Percentiles rank a stretch among this genome's conserved stretches.
Conservation (phyloP, 805 yeast genomes). For the Saccharomycopsis fodiens region DNA sequence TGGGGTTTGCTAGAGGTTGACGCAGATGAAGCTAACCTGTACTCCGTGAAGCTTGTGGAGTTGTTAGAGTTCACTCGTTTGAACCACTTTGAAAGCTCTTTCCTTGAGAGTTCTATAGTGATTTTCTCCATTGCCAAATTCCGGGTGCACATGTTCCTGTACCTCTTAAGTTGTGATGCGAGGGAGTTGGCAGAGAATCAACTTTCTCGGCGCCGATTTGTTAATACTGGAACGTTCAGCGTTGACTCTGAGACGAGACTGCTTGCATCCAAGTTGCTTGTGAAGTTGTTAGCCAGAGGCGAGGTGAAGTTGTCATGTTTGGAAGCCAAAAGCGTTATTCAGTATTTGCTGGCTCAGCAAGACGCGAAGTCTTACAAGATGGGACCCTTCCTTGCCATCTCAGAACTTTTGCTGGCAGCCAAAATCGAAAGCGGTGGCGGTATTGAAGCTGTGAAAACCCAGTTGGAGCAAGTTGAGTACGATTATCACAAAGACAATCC, state of each 20-base stretch:
- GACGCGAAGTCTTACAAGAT: conserved; percentile 12
- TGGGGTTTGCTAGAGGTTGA: conserved; percentile 25
- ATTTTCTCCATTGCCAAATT: conserved; percentile 6
- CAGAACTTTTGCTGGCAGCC: conserved; percentile 21
- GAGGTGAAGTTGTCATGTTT: background rate
- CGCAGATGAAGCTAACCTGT: conserved; percentile 26
- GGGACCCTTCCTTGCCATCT: conserved; percentile 22
- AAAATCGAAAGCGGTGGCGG: conserved; percentile 2
- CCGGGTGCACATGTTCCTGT: conserved; percentile 9
- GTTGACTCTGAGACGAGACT: conserved; percentile 37
- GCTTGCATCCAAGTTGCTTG: conserved; percentile 32
- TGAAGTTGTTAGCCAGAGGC: conserved; percentile 3
- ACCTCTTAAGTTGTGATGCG: conserved; percentile 8
- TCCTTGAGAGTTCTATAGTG: conserved; percentile 28
- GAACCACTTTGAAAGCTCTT: conserved; percentile 37
- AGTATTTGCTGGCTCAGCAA: background rate
- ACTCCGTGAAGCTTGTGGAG: conserved; percentile 49
- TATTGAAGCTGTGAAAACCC: background rate
- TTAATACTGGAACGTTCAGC: conserved; percentile 27
- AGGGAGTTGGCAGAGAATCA: background rate
- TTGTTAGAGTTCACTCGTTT: conserved; percentile 44
- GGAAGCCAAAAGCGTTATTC: background rate
- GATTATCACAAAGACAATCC: conserved; percentile 30
- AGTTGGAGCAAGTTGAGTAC: conserved; percentile 19
- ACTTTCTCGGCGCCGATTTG: background rate